Conservation (phyloP, 2,329 filamentous ascomycete species). For the Ophiostoma angusticollis region DNA sequence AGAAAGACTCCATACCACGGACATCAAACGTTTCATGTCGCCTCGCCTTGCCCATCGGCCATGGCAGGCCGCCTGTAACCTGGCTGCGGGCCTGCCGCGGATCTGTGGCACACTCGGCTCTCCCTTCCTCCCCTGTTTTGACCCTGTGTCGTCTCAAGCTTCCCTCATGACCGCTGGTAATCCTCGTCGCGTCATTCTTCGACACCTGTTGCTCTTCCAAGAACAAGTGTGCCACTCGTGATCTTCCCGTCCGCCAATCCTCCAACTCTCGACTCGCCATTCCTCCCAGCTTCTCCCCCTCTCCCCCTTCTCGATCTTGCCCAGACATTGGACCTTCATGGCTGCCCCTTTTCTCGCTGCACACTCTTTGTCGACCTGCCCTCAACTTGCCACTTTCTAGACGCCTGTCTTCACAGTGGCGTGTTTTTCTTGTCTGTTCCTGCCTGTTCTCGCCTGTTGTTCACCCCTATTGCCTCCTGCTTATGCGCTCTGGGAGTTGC, state of each 20-base stretch:
- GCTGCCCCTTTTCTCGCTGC: no score
- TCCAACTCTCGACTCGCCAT: neutral
- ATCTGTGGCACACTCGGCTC: no score
- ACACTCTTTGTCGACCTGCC: neutral
- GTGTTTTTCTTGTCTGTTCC: neutral
- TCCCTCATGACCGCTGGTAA: no score
- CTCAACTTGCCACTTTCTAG: neutral
- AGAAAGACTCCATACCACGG: conserved; percentile 5
- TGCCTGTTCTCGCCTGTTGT: conserved; percentile 5
- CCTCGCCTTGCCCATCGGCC: conserved; percentile 4
- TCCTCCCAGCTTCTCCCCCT: neutral
- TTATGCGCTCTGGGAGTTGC: conserved; percentile 2
- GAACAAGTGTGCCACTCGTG: neutral
- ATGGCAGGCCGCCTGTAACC: neutral
- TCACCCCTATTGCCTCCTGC: neutral
- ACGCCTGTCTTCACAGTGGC: neutral
- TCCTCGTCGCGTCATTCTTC: neutral
- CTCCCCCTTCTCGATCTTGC: neutral
- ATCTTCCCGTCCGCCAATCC: neutral
- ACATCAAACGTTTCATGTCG: conserved; percentile 12
- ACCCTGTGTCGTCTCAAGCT: neutral
- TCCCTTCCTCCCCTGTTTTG: no score
- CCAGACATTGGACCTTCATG: no score
- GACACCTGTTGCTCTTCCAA: neutral
- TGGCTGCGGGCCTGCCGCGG: no score